Evolutionary conservation across 371 early-diverging fungal genomes (phyloP).

Genomic region (Mucor indicus): DNA sequence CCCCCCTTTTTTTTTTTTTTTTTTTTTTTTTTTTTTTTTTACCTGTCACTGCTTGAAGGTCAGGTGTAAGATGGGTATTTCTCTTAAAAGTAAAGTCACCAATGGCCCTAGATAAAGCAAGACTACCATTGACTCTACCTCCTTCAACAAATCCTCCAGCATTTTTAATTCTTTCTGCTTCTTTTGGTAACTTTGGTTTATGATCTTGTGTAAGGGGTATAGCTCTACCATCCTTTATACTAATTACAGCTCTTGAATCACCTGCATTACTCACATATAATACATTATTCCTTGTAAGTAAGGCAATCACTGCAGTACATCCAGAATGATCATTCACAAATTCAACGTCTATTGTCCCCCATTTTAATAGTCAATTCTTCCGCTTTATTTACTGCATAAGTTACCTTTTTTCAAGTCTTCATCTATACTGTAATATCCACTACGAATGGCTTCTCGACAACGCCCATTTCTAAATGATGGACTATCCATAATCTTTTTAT

Average conservation of each 20-base stretch:
- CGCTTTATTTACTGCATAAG: background rate
- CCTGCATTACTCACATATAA: conserved; percentile 79
- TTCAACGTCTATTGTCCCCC: conserved; percentile 60
- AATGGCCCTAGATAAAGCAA: conserved; percentile 90
- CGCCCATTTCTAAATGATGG: conserved; percentile 59
- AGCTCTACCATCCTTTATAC: conserved; percentile 63
- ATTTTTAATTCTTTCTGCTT: conserved; percentile 70
- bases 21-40: conserved; percentile 2
- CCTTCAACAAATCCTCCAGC: conserved; percentile 94
- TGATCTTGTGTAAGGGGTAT: conserved; percentile 82
- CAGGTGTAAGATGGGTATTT: conserved; percentile 65
- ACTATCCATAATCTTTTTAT: conserved; percentile 61
- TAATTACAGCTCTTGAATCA: conserved; percentile 87
- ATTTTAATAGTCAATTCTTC: no score
- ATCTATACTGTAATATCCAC: conserved; percentile 79
- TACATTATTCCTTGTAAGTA: conserved; percentile 63
- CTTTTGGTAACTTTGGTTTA: conserved; percentile 80
- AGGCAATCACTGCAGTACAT: conserved; percentile 82
- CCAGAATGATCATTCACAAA: conserved; percentile 74
- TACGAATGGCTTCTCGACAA: conserved; percentile 71
- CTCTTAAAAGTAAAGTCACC: conserved; percentile 95
- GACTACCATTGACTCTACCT: conserved; percentile 93
- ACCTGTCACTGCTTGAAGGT: conserved; percentile 88
- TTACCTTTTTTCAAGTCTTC: conserved; percentile 68
- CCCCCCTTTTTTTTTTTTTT: background rate